Percentiles rank a stretch among this genome's conserved stretches.
Evolutionary conservation across 2,329 filamentous ascomycete genomes (phyloP).

Genomic region (Hypoxylon rubiginosum): DNA sequence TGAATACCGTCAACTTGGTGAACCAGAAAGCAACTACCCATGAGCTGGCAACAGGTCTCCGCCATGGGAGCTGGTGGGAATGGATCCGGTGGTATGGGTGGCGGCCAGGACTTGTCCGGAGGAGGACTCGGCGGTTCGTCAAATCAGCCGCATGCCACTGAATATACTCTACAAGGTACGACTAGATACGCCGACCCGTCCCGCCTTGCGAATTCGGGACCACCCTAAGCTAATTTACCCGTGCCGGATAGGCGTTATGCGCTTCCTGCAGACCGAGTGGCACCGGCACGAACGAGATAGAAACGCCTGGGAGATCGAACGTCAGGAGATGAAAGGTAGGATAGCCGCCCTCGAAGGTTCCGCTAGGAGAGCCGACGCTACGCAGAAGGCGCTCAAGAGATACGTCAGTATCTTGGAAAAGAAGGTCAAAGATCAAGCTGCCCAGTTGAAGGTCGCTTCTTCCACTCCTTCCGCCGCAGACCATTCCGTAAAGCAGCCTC

Average conservation of each 20-base stretch:
- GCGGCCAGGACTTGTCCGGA: conserved; percentile 56
- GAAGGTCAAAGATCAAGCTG: conserved; percentile 85
- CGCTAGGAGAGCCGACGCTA: conserved; percentile 84
- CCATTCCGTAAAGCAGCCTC: conserved; percentile 60
- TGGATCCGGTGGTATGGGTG: conserved; percentile 57
- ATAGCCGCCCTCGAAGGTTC: conserved; percentile 96
- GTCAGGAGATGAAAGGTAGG: conserved; percentile 98
- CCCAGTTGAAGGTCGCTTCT: conserved; percentile 72
- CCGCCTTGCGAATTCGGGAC: neutral
- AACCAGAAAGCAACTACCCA: conserved; percentile 38
- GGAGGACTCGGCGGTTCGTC: conserved; percentile 54
- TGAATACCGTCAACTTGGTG: conserved; percentile 34
- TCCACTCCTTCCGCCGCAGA: conserved; percentile 58
- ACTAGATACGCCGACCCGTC: neutral
- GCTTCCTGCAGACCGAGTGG: conserved; percentile 99
- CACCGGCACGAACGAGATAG: conserved; percentile 97
- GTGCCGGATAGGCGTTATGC: conserved; percentile 83
- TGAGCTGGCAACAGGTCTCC: conserved; percentile 56
- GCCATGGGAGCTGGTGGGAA: conserved; percentile 59
- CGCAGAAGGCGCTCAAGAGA: conserved; percentile 89
- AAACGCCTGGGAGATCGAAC: conserved; percentile 99
- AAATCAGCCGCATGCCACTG: conserved; percentile 70
- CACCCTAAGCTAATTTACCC: conserved; percentile 22
- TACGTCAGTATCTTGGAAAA: conserved; percentile 91
- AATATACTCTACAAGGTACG: conserved; percentile 71